phyloP scores from a whole-genome alignment of 1,139 yeast genomes.

The Blastobotrys buckinghamii region DNA sequence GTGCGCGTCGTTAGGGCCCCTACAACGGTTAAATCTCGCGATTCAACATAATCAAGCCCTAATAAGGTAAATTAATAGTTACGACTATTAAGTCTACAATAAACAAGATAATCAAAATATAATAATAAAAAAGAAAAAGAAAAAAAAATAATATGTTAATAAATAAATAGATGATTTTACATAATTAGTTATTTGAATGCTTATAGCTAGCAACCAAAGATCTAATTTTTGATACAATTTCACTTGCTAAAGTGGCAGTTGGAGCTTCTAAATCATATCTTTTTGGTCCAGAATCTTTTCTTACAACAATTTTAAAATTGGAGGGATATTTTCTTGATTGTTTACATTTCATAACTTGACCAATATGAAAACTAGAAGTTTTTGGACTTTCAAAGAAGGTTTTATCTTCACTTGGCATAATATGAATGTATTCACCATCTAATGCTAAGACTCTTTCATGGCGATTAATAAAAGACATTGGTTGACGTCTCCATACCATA shows the following conservation, averaged over 20 bases:
- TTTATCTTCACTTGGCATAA: constrained; percentile 74
- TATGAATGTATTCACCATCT: constrained; percentile 89
- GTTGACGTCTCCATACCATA: constrained; percentile 85
- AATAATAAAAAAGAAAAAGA: background rate
- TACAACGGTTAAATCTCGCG: no score
- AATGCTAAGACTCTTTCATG: constrained; percentile 81
- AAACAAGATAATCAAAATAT: background rate
- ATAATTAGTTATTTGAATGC: background rate
- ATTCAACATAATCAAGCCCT: no score
- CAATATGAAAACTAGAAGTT: constrained; percentile 81
- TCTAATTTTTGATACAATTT: constrained; percentile 60
- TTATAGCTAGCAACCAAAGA: constrained; percentile 21
- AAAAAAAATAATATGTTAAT: background rate
- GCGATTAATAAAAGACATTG: constrained; percentile 71
- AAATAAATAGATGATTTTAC: background rate
- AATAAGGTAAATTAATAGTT: no score
- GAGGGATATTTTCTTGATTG: constrained; percentile 72
- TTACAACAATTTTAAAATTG: constrained; percentile 78
- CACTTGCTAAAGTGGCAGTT: constrained; percentile 56
- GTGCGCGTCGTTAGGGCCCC: no score
- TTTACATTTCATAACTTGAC: constrained; percentile 70
- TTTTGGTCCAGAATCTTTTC: constrained; percentile 59
- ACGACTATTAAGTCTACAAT: no score
- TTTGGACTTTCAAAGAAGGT: constrained; percentile 67
- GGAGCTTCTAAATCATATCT: constrained; percentile 84